Evolutionary conservation across 1,284 basidiomycete species (phyloP), one percentile per base, ranked within the genome.

Genomic region (Neonothopanus nambi): DNA sequence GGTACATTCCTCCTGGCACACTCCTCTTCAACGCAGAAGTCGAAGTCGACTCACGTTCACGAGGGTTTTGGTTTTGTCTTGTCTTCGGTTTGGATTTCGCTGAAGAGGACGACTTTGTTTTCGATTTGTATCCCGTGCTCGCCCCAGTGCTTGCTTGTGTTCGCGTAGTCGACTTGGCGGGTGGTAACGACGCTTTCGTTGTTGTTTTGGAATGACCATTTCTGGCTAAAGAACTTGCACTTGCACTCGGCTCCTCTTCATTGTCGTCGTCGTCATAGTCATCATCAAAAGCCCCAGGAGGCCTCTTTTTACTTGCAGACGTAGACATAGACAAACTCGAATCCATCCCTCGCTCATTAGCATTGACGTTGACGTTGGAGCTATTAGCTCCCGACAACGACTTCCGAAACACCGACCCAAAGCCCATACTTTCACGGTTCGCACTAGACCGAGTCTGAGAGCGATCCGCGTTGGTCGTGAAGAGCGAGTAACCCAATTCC

Each of bases 1-100:
- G 30, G 15, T 80, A 74, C 51, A 86, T 67, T 4, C 75, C 70
- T 1, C 85, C 85, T 2, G 85, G 84, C 48, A 87, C 69, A 61
- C 72, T 79, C 53, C 72, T 73, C 44, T 59, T 64, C 15, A 69
- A 56, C 48, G 71, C 65, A 52, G 53, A 43, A 18, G 21, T 23
- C 35, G 17, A 23, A 23, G 61, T 51, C 53, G 59, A 61, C 57
- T 59, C 64, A 33, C 48, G 62, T 24, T 40, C 57, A 38, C 49
- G 51, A 43, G 52, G 18, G 56, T 48, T 52, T 41, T 59, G 51
- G 6, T 55, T 45, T 50, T 51, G 43, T 23, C 41, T 48, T 20
- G 40, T 41, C 24, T 49, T 59, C 17, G 54, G 57, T 59, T 39
- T 60, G 51, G 44, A 62, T 63, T 21, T 50, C 51, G 55, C 61